Base-by-base conservation (phyloP, 2,329 filamentous ascomycete genomes). In the Knoxdaviesia proteae region DNA sequence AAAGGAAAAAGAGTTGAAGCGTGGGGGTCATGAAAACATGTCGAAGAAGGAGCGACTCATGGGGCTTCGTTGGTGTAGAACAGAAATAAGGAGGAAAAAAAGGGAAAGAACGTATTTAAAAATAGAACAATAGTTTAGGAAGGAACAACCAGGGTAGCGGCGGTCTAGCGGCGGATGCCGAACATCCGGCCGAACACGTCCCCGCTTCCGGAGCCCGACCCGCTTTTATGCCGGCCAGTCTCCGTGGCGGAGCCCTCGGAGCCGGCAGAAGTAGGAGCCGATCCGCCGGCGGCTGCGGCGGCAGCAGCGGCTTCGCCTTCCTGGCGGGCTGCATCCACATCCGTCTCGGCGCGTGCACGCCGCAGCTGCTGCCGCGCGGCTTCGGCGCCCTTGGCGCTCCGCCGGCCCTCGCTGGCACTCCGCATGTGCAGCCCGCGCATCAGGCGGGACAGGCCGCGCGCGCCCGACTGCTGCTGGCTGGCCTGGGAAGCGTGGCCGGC, bases 341-440 rank as follows among this genome's bases (percentile, higher is more conserved):
- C 46, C 30, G 41, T 44, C 34, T 45, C 46, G 3, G 42, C 47
- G 32, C 47, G 47, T 20, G 35, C 41, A 20, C 40, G 38, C 34
- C 45, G 45, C 34, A 48, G 46, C 42, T 48, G 42, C n/a, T 42
- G 42, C 7, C 45, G 45, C 6, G 46, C 46, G 9, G 34, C 11
- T 11, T 43, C 46, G 11, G 40, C 38, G 32, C 42, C 47, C 10
- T 47, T 48, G 36, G 40, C 39, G 37, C 38, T 42, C 9, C 47
- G 44, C 39, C 43, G 36, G 20, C 40, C 38, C 40, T 47, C 45
- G 41, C 43, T 48, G 39, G 40, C 42, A 31, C 32, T 45, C 31
- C 47, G 45, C 42, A 41, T 47, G 39, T 49, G 47, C 30, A 36
- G 34, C 8, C 11, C 11, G 34, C 34, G 34, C 34, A 36, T 36